Evolutionary conservation across 441 rosid genomes (phyloP).

Genomic region (Breynia disticha): DNA sequence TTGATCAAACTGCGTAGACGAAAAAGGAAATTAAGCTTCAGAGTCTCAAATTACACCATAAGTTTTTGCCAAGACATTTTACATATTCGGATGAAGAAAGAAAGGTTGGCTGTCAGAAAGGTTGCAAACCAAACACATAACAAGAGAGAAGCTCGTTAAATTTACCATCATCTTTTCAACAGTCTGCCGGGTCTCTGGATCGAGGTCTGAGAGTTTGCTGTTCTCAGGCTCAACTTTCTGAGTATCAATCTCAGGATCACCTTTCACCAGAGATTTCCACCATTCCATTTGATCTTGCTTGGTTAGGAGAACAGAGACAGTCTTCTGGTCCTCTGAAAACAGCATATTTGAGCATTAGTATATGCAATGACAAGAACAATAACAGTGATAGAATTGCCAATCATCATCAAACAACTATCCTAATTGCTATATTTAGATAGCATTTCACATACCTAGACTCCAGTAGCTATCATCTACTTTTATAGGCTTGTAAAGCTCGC

Average conservation of each 20-base stretch:
- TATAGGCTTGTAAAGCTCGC: constrained; percentile 56
- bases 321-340: constrained; percentile 71
- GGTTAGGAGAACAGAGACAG: constrained; percentile 69
- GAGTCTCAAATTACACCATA: background rate
- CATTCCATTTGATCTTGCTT: constrained; percentile 94
- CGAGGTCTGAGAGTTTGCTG: constrained; percentile 81
- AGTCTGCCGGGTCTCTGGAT: constrained; percentile 76
- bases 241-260: constrained; percentile 86
- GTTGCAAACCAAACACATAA: constrained; percentile 1
- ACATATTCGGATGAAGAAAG: too few species aligned
- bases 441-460: constrained; percentile 59
- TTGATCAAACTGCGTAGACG: constrained; percentile 69
- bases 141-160: background rate
- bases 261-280: constrained; percentile 86
- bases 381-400: background rate
- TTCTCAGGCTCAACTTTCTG: constrained; percentile 96
- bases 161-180: constrained; percentile 97
- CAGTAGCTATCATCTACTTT: constrained; percentile 89
- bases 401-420: background rate
- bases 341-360: background rate
- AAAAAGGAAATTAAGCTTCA: background rate
- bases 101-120: background rate
- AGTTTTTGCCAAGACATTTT: too few species aligned
- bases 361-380: constrained; percentile 1
- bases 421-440: background rate